Base-by-base conservation (phyloP, 2,329 filamentous ascomycete genomes). In the Massarina eburnea region DNA sequence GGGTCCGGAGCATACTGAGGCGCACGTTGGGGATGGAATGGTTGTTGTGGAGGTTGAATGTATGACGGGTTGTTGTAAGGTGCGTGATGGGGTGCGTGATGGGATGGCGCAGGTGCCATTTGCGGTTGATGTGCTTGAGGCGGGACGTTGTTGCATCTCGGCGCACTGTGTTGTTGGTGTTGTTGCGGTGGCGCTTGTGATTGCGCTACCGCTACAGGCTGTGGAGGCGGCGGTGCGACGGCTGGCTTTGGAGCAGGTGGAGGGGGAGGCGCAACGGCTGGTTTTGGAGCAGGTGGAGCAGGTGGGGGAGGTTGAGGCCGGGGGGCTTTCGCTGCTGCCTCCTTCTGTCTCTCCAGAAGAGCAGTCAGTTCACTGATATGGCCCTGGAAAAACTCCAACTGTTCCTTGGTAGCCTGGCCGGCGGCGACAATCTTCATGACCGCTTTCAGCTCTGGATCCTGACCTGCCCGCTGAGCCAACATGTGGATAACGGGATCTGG, bases 351-450 rank as follows among this genome's bases (percentile, higher is more conserved):
- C 34, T 70, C 65, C 15, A 78, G 62, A 37, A 75, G 70, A n/a
- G 61, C 62, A 2, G 86, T 91, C 45, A 94, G 80, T 62, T 90
- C 84, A 59, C 91, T 86, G 51, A 94, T 94, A 33, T 94, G 88
- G 39, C 78, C 79, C 64, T 94, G 89, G 57, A 94, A 94, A 51
- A 84, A 81, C 37, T 83, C 82, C 10, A 94, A 72, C 64, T 94
- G 87, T 12, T 83, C 80, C 29, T 82, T 80, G 10, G 81, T 83
- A 0, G 89, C 89, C 55, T 85, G 80, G 1, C 88, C 88, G 21
- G 85, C 83, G 0, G 89, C 89, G 1, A 94, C 89, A 42, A 88
- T 82, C 66, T 89, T 89, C 89, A 94, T 94, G 0, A 94, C 75
- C 27, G 86, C 83, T 46, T 90, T 85, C 8, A 94, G 74, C 44